Base-by-base conservation (phyloP, 164 flowering plant genomes). In the Annona cherimola region DNA sequence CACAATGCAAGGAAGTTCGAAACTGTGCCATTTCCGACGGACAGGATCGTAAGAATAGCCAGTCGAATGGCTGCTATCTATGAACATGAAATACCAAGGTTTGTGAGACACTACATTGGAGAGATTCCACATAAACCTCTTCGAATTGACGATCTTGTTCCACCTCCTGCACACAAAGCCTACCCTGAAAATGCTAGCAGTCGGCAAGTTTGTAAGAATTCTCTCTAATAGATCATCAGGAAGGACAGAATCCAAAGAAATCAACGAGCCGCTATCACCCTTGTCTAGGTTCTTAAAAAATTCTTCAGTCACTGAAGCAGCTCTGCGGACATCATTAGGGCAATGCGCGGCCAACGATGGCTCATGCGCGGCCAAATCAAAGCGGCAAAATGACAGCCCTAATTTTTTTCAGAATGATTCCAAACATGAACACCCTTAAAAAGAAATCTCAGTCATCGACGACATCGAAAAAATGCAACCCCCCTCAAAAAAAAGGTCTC, bases 31-130 rank as follows among this genome's bases (percentile, higher is more conserved):
- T 75, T 91, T 94, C 57, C 83, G 78, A 55, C 87, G 87, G 55
- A 81, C 63, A 18, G 99, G 94, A 78, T 94, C 99, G 81, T 81
- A 94, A 1, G 98, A 90, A 78, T 90, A 90, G 5, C 99, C 99
- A 50, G 69, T 65, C 1, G 95, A 84, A 5, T 92, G 96, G 71
- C 89, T 90, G 39, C 86, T 81, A 80, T 84, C 84, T 0, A 91
- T 94, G 77, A 94, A 94, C 99, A 94, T 94, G 75, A 84, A 94
- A 77, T 92, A 94, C 98, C 98, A 94, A 4, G 99, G 98, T 63
- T 84, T 88, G 44, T 88, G 96, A 4, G 88, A 65, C 18, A 65
- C 8, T 4, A 79, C 41, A 63, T 41, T 75, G 0, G 95, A 82
- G 59, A 76, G 80, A 65, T 88, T 86, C 92, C 92, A 89, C 26